Evolutionary conservation across 164 flowering plant species (phyloP), one percentile per base, ranked within the genome.

Genomic region (Stephania yunnanensis): DNA sequence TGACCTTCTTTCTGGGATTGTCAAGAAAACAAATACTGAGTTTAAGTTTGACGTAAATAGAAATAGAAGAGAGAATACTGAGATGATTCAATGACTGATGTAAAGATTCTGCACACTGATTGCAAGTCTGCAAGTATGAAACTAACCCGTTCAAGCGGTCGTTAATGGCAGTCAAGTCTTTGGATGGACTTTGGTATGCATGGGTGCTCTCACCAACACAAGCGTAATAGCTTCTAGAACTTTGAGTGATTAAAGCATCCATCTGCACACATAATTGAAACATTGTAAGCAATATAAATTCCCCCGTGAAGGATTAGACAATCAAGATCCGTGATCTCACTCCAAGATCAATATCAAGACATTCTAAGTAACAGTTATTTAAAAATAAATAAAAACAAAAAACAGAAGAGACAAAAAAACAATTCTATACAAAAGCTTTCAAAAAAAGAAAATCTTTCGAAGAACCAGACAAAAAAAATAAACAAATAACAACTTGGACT

Each of bases 151-250:
- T 93, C 85, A 93, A 81, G 70, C 87, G 94, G 81, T 86, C 85
- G 69, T 93, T 93, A 69, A 91, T 90, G 73, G 87, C 92, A 5
- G 87, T 85, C 52, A 93, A 80, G 75, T 93, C 97, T 78, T 93
- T 93, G 22, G 97, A 93, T 73, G 97, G 97, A 87, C 94, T 93
- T 74, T 90, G 94, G 65, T 84, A 91, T 46, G 96, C 97, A 82
- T 84, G 94, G 30, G 95, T 92, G 77, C 95, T 92, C 86, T 93
- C 96, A 72, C 97, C 97, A 64, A 93, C 93, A 75, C 96, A 89
- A 17, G 96, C 97, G 73, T 93, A 93, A 73, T 87, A 90, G 81
- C 97, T 93, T 82, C 85, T 91, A 6, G 94, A 85, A 81, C 90
- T 87, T 71, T 88, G 86, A 53, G 92, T 86, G 63, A 89, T 88